Conservation (phyloP, 306 rosid genomes). For the Ceratonia siliqua region DNA sequence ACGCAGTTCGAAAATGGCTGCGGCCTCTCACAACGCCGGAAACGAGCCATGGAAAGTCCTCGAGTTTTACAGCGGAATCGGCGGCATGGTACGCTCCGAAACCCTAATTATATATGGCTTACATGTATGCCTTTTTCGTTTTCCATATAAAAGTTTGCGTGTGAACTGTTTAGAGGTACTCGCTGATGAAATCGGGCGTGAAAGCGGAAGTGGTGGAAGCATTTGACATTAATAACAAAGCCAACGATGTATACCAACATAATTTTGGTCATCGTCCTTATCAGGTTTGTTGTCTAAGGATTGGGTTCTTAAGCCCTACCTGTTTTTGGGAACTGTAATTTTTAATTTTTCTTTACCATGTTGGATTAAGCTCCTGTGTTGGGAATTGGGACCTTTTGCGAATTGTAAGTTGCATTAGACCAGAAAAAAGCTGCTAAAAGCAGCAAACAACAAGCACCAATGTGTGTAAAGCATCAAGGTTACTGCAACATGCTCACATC, state of each 20-base stretch:
- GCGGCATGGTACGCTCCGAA: conserved; percentile 70
- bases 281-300: conserved; percentile 53
- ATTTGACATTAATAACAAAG: conserved; percentile 86
- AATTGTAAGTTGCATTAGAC: neutral
- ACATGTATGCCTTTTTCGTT: neutral
- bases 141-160: neutral
- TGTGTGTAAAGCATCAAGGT: neutral
- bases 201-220: conserved; percentile 72
- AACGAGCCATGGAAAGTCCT: conserved; percentile 64
- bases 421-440: neutral
- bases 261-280: conserved; percentile 85
- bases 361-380: neutral
- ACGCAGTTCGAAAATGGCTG: conserved; percentile 43
- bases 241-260: conserved; percentile 81
- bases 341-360: neutral
- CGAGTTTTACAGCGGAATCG: conserved; percentile 96
- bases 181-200: conserved; percentile 62
- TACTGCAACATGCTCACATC: neutral
- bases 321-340: neutral
- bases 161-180: conserved; percentile 61
- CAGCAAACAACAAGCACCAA: neutral
- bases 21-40: conserved; percentile 29
- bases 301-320: neutral
- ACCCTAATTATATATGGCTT: neutral
- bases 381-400: neutral